Percentiles rank a stretch among this genome's conserved stretches.
These are phyloP conservation scores for Ilex paraguariensis DNA, from an alignment of 305 asterid genomes.

Conservation along the genomic window DNA sequence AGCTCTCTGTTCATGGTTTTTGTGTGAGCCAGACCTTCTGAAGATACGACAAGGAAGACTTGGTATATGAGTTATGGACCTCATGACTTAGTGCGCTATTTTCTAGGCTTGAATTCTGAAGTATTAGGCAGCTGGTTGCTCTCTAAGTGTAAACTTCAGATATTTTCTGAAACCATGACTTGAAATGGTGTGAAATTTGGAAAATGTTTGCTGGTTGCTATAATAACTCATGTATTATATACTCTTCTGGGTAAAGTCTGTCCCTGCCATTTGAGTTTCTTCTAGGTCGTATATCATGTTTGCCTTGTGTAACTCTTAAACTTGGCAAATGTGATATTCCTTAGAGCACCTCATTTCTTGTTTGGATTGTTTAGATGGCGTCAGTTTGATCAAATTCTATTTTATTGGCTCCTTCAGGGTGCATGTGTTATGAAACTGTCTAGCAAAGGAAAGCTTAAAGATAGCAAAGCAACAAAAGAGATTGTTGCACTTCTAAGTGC, in stretches of 20 bases:
- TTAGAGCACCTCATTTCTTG: background rate
- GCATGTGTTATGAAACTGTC: conserved; percentile 80
- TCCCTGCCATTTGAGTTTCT: background rate
- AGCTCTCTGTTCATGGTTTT: too few species aligned
- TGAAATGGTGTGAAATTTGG: too few species aligned
- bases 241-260: background rate
- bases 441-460: conserved; percentile 78
- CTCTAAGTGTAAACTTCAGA: too few species aligned
- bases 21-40: too few species aligned
- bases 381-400: background rate
- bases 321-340: background rate
- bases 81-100: too few species aligned
- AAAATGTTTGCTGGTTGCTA: too few species aligned
- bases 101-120: too few species aligned
- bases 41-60: too few species aligned
- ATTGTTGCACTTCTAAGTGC: conserved; percentile 94
- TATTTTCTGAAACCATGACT: too few species aligned
- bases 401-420: conserved; percentile 58
- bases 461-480: conserved; percentile 82
- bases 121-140: too few species aligned
- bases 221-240: too few species aligned
- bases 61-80: too few species aligned
- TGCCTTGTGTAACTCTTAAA: background rate
- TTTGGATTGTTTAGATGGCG: background rate
- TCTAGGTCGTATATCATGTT: background rate